Evolutionary conservation across 345 rosid species (phyloP).

Genomic region (Populus pruinosa): DNA sequence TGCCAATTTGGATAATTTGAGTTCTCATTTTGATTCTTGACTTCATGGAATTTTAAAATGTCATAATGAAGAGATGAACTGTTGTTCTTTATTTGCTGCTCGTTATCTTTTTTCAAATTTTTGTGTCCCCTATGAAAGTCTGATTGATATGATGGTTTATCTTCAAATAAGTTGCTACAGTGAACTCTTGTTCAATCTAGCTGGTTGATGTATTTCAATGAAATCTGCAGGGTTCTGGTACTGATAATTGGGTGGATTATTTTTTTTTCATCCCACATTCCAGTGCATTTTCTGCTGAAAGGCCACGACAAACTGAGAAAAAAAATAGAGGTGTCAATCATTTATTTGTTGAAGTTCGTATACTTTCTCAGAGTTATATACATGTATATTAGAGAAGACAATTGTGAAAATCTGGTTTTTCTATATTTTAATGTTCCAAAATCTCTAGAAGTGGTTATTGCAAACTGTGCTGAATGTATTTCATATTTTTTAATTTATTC

Average conservation of each 20-base stretch:
- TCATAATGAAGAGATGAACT: not conserved
- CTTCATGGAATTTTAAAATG: not conserved
- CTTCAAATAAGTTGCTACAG: not conserved
- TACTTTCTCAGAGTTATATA: not conserved
- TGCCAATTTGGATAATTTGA: not conserved
- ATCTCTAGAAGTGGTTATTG: not conserved
- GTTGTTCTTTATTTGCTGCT: not conserved
- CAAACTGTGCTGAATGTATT: constrained; percentile 8
- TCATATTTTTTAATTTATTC: constrained; percentile 13
- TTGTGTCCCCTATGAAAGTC: not conserved
- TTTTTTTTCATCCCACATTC: constrained; percentile 75
- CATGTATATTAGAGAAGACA: not conserved
- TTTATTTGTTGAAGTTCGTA: not conserved
- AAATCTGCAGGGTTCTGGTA: constrained; percentile 59
- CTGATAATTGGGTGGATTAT: constrained; percentile 88
- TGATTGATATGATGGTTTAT: not conserved
- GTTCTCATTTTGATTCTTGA: not conserved
- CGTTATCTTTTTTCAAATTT: not conserved
- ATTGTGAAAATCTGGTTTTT: not conserved
- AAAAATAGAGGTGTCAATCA: constrained; percentile 64
- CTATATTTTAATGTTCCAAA: not conserved
- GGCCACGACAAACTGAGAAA: constrained; percentile 76
- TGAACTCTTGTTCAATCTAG: not conserved
- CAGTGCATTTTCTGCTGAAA: constrained; percentile 68
- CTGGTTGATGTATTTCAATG: constrained; percentile 10